These are phyloP conservation scores for Pseudogymnoascus pannorum DNA, from an alignment of 2,329 filamentous ascomycete genomes.

Conservation along the genomic window DNA sequence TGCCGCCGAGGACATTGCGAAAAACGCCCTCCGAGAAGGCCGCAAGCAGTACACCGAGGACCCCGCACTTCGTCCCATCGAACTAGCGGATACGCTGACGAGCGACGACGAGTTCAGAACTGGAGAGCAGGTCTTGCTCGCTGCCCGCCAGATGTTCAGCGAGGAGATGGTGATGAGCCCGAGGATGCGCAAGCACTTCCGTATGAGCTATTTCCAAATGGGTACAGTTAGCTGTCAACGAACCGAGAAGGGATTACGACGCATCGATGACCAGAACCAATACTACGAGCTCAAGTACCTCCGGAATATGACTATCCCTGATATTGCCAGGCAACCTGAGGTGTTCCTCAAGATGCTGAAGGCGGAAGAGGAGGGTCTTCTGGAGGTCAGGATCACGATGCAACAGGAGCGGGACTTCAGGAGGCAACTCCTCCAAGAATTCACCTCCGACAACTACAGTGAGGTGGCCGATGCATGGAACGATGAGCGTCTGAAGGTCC, in stretches of 20 bases:
- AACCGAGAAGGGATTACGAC: conserved; percentile 87
- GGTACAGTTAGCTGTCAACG: conserved; percentile 80
- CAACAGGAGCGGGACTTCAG: conserved; percentile 70
- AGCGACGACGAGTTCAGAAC: conserved; percentile 67
- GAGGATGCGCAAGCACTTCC: conserved; percentile 79
- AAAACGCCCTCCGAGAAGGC: conserved; percentile 73
- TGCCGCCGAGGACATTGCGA: conserved; percentile 77
- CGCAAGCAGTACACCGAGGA: conserved; percentile 81
- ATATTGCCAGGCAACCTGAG: conserved; percentile 77
- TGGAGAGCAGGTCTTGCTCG: conserved; percentile 65
- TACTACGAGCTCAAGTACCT: conserved; percentile 99
- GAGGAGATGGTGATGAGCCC: conserved; percentile 87
- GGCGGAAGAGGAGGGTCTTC: conserved; percentile 85
- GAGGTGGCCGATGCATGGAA: conserved; percentile 96
- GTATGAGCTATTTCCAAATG: conserved; percentile 73
- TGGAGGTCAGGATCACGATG: conserved; percentile 76
- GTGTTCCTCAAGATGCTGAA: conserved; percentile 96
- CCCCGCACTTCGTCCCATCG: conserved; percentile 68
- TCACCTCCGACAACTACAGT: conserved; percentile 91
- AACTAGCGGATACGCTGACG: conserved; percentile 74
- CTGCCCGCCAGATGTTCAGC: conserved; percentile 79
- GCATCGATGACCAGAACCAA: conserved; percentile 89
- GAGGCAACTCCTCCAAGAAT: conserved; percentile 69
- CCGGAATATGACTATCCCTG: conserved; percentile 75
- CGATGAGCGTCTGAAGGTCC: conserved; percentile 71